Base-by-base conservation (phyloP, 1,139 yeast species). In the Keqinozyma sinolaborantium region DNA sequence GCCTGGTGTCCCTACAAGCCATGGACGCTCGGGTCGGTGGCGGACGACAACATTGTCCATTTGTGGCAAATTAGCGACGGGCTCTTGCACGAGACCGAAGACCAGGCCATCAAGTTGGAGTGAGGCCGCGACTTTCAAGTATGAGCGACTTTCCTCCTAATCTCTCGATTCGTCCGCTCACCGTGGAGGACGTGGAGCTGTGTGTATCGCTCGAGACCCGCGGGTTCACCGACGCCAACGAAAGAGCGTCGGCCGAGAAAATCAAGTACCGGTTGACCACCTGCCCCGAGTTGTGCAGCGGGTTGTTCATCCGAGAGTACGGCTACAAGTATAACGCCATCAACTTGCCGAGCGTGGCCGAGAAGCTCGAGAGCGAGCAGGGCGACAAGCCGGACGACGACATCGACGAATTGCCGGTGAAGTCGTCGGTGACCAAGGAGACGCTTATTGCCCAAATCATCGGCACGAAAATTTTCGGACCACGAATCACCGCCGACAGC, bases 271-370 rank as follows among this genome's bases (percentile, higher is more conserved):
- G 97, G 46, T 67, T 92, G 43, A 71, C 73, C 3, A 77, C 69
- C 3, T 88, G 97, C 54, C 97, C 97, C 8, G 98, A 92, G 56
- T 72, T 92, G 39, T 80, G 94, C 44, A 78, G 90, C 4, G 97
- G 97, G 2, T 69, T 92, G 38, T 90, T 90, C 50, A 68, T 84
- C 31, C 73, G 97, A 52, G 79, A 78, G 36, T 85, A 80, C 56
- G 58, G 53, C 19, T 53, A 58, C 44, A 59, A 56, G 48, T 70
- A 58, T 53, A 68, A 59, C 43, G 65, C 70, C 24, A 61, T 68
- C 41, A 70, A 70, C 45, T 56, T 66, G 42, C 73, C 74, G 2
- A 63, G 59, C 19, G 68, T 64, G 8, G 73, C 73, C 11, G 61
- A 58, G 14, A 45, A 45, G 34, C 53, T 64, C 36, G 60, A 58